phyloP scores from a whole-genome alignment of 2,329 filamentous ascomycete genomes.

The Sphaerulina vaccinii region DNA sequence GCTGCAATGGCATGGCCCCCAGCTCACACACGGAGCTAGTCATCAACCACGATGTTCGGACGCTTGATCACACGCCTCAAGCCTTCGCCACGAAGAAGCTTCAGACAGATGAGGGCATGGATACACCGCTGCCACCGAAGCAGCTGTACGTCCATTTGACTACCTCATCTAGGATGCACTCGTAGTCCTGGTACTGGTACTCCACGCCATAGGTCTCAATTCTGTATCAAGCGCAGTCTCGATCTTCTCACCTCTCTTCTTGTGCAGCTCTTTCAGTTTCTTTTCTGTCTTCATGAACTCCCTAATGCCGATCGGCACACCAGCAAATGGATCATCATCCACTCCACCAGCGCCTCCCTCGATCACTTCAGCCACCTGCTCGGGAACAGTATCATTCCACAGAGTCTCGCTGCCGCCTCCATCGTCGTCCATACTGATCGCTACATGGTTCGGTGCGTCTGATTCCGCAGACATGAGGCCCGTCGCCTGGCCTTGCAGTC shows the following conservation, averaged over 20 bases:
- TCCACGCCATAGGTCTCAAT: slow-evolving; percentile 23
- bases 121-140: no score
- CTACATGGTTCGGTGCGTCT: slow-evolving; percentile 49
- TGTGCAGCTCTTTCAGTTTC: slow-evolving; percentile 73
- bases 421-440: slow-evolving; percentile 73
- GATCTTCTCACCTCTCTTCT: slow-evolving; percentile 17
- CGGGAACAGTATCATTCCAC: slow-evolving; percentile 51
- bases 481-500: slow-evolving; percentile 31
- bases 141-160: no score
- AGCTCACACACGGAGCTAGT: no score
- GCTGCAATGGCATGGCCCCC: no score
- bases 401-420: slow-evolving; percentile 71
- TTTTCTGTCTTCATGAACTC: slow-evolving; percentile 99
- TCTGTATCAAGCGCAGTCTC: slow-evolving; percentile 27
- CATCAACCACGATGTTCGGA: no score
- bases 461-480: slow-evolving; percentile 40
- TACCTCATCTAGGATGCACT: not conserved
- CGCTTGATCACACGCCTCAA: no score
- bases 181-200: not conserved
- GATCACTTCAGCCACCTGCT: slow-evolving; percentile 4
- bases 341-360: slow-evolving; percentile 10
- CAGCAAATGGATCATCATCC: slow-evolving; percentile 69
- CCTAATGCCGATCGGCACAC: slow-evolving; percentile 85
- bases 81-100: not conserved
- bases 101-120: not conserved